Evolutionary conservation across 352 stramenopile species (phyloP).

Genomic region (Phytophthora vignae): DNA sequence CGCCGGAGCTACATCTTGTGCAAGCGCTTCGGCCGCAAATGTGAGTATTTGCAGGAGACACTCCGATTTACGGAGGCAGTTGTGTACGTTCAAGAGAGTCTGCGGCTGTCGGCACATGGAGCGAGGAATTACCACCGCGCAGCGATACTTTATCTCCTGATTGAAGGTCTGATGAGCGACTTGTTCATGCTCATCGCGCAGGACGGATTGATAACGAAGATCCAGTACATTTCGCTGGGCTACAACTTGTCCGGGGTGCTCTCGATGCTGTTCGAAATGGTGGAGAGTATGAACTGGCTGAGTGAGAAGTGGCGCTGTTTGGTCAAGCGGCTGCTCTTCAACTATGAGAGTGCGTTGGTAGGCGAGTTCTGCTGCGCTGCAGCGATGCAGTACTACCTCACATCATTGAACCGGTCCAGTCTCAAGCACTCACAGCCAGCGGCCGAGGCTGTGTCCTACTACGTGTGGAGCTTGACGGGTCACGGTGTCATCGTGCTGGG

Average conservation of each 20-base stretch:
- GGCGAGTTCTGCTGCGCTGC: slow-evolving; percentile 18
- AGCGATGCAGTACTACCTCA: slow-evolving; percentile 25
- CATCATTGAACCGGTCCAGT: slow-evolving; percentile 21
- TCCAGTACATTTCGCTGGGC: slow-evolving; percentile 29
- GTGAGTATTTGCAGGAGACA: too few species aligned
- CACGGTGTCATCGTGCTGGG: slow-evolving; percentile 24
- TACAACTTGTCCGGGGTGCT: slow-evolving; percentile 30
- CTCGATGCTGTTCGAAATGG: slow-evolving; percentile 28
- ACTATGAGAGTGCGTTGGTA: slow-evolving; percentile 26
- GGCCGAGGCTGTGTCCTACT: slow-evolving; percentile 24
- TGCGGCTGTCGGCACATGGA: slow-evolving; percentile 14
- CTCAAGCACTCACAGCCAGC: slow-evolving; percentile 6
- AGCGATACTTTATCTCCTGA: slow-evolving; percentile 21
- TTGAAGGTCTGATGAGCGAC: slow-evolving; percentile 31
- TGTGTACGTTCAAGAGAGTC: slow-evolving; percentile 6
- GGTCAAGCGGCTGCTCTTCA: slow-evolving; percentile 26
- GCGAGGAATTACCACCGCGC: slow-evolving; percentile 32
- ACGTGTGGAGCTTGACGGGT: slow-evolving; percentile 17
- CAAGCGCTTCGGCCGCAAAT: slow-evolving; percentile 12
- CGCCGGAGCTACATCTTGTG: slow-evolving; percentile 14
- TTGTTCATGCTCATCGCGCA: slow-evolving; percentile 31
- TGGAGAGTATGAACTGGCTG: slow-evolving; percentile 17
- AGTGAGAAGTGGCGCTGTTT: background rate
- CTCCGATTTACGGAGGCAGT: too few species aligned
- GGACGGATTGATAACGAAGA: slow-evolving; percentile 14